Conservation (phyloP, 1,284 basidiomycete genomes). For the Ganoderma multipileum region DNA sequence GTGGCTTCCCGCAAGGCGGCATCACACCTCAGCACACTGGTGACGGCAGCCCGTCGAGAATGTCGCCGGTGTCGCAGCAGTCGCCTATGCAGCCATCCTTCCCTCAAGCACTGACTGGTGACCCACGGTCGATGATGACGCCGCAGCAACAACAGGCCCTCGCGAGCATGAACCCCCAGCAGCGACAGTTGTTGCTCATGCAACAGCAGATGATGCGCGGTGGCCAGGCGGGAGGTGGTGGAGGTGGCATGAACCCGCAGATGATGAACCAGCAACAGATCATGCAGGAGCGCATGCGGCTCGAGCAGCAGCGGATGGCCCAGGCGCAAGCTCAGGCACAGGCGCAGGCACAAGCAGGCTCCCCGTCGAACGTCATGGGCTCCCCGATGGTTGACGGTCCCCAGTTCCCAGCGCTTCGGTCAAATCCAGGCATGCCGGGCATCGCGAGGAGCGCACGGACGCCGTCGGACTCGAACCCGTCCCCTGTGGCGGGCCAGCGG, state of each 20-base stretch:
- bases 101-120: slow-evolving; percentile 27
- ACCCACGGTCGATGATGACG: slow-evolving; percentile 36
- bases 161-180: slow-evolving; percentile 40
- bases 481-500: slow-evolving; percentile 61
- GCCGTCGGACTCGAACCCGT: slow-evolving; percentile 65
- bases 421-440: slow-evolving; percentile 67
- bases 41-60: slow-evolving; percentile 36
- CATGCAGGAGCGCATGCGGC: slow-evolving; percentile 47
- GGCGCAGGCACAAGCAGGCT: slow-evolving; percentile 8
- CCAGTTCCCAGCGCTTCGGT: slow-evolving; percentile 47
- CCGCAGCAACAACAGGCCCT: slow-evolving; percentile 38
- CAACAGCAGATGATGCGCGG: slow-evolving; percentile 42
- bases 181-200: slow-evolving; percentile 45
- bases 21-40: slow-evolving; percentile 24
- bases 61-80: slow-evolving; percentile 38
- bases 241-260: slow-evolving; percentile 32
- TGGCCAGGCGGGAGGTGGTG: slow-evolving; percentile 26
- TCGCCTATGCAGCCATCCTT: slow-evolving; percentile 35
- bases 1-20: slow-evolving; percentile 29
- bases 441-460: slow-evolving; percentile 75
- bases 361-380: slow-evolving; percentile 34
- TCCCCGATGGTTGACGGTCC: slow-evolving; percentile 41
- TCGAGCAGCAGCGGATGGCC: slow-evolving; percentile 37
- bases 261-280: slow-evolving; percentile 40
- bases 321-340: slow-evolving; percentile 12